These are phyloP conservation scores for Danielozyma ontarioensis DNA, from an alignment of 805 yeast species.

Conservation along the genomic window DNA sequence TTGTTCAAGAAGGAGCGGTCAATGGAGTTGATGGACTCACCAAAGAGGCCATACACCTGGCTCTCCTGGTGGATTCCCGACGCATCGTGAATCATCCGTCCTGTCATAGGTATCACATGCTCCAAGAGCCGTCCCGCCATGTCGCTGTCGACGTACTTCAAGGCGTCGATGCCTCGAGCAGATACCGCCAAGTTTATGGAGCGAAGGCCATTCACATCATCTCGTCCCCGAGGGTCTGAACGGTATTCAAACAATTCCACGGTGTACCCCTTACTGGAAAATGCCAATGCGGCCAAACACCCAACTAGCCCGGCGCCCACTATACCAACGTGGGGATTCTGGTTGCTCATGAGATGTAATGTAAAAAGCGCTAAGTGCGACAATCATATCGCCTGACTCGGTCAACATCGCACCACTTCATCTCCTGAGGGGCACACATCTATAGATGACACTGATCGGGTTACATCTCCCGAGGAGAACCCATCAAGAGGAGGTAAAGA, in stretches of 20 bases:
- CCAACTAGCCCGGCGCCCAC: conserved; percentile 94
- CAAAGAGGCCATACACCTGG: conserved; percentile 74
- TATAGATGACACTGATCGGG: too few species aligned
- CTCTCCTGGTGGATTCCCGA: conserved; percentile 54
- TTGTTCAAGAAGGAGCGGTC: conserved; percentile 70
- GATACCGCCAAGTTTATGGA: conserved; percentile 90
- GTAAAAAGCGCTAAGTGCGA: background rate
- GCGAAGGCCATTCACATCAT: conserved; percentile 37
- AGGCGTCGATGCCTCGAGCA: conserved; percentile 71
- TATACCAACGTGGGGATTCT: conserved; percentile 36
- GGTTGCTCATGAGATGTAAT: background rate
- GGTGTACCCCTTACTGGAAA: conserved; percentile 62
- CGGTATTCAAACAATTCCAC: conserved; percentile 74
- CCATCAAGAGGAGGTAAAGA: too few species aligned
- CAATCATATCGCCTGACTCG: background rate
- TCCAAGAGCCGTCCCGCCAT: conserved; percentile 53
- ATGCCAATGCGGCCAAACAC: conserved; percentile 74
- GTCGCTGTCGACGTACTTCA: conserved; percentile 54
- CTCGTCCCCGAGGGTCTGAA: conserved; percentile 51
- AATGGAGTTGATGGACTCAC: conserved; percentile 81
- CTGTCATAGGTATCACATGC: conserved; percentile 77
- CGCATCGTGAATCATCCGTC: conserved; percentile 80
- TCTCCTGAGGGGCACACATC: too few species aligned
- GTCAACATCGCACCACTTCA: too few species aligned
- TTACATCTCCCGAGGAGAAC: too few species aligned